Evolutionary conservation across 345 rosid species (phyloP).

Genomic region (Corymbia maculata): DNA sequence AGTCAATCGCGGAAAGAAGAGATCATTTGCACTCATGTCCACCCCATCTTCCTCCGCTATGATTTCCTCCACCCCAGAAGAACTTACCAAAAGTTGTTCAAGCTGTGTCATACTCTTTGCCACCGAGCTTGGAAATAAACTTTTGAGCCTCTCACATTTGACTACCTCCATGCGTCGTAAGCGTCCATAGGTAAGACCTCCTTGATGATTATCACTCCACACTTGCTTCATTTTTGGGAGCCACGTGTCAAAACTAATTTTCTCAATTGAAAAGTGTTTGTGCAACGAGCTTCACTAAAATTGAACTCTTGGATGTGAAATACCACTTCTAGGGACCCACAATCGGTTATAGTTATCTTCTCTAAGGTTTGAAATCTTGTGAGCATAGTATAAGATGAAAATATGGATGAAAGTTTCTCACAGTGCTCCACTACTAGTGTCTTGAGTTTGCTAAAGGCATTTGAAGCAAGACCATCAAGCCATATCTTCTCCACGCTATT

Average conservation of each 20-base stretch:
- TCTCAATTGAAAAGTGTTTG: background rate
- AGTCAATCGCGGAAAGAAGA: background rate
- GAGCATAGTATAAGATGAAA: background rate
- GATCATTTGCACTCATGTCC: background rate
- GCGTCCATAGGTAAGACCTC: background rate
- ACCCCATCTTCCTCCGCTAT: background rate
- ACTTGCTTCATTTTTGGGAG: background rate
- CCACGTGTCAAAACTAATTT: accelerated
- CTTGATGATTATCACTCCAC: background rate
- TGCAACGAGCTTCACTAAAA: accelerated
- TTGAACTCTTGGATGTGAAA: background rate
- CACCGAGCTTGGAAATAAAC: background rate
- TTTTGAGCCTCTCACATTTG: background rate
- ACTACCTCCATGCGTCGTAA: background rate
- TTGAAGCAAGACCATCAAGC: background rate
- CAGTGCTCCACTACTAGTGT: background rate
- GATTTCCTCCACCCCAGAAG: background rate
- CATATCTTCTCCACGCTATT: background rate
- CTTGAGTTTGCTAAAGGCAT: background rate
- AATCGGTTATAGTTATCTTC: background rate
- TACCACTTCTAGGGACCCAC: background rate
- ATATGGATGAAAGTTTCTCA: background rate
- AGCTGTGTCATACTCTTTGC: background rate
- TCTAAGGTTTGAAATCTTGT: background rate
- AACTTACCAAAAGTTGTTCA: accelerated